Evolutionary conservation across 345 rosid genomes (phyloP).

Genomic region (Toxicodendron radicans): DNA sequence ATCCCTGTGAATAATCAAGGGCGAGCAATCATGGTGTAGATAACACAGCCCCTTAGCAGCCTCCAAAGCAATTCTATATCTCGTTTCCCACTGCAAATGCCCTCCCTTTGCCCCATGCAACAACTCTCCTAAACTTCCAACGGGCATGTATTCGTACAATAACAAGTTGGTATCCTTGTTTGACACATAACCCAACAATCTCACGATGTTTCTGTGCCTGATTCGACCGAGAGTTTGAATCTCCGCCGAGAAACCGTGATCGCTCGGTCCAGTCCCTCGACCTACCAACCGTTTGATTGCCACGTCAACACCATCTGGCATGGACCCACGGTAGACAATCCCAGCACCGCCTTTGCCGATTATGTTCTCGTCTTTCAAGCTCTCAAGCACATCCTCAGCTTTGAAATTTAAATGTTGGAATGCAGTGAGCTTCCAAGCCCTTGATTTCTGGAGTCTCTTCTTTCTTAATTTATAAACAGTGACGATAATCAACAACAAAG

Average conservation of each 20-base stretch:
- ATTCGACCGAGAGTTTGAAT: conserved; percentile 83
- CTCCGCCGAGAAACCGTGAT: conserved; percentile 92
- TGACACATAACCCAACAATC: conserved; percentile 74
- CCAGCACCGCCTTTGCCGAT: conserved; percentile 98
- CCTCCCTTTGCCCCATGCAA: conserved; percentile 87
- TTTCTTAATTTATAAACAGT: conserved; percentile 48
- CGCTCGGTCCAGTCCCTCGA: conserved; percentile 56
- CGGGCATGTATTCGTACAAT: conserved; percentile 82
- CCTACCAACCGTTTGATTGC: conserved; percentile 81
- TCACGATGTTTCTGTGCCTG: conserved; percentile 81
- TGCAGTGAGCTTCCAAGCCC: conserved; percentile 79
- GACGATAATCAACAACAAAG: conserved; percentile 38
- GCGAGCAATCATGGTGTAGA: conserved; percentile 92
- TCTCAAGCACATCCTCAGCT: conserved; percentile 76
- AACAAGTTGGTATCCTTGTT: conserved; percentile 84
- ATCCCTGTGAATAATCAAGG: conserved; percentile 86
- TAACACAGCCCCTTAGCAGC: conserved; percentile 88
- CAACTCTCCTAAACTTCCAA: conserved; percentile 88
- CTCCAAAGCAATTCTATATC: conserved; percentile 67
- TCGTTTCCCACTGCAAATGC: conserved; percentile 78
- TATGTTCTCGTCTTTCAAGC: conserved; percentile 82
- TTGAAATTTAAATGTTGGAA: conserved; percentile 78
- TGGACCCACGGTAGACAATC: conserved; percentile 78
- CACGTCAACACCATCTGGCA: conserved; percentile 65
- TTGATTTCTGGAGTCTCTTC: conserved; percentile 45